Evolutionary conservation across 106 monocot genomes (phyloP), one percentile per base, ranked within the genome.

Genomic region (Allium sativum): DNA sequence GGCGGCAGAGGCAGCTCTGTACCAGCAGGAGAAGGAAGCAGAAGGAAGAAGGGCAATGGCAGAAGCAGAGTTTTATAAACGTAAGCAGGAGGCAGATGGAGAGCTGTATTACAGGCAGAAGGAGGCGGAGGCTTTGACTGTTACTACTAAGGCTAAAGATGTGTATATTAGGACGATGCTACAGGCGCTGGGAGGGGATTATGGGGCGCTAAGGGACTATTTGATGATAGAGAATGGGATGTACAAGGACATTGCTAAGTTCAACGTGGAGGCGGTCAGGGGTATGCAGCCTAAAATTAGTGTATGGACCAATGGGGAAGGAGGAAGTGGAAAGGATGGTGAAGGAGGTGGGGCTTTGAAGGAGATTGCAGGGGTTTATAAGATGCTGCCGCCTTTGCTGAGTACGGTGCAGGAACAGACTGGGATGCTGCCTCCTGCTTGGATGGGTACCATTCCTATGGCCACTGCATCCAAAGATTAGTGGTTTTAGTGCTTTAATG

Each of bases 321-420:
- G 53, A n/a, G 40, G 12, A 3, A 19, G 5, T 21, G 44, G 7
- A 14, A 56, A 4, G 2, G 55, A 44, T 0, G 76, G 44, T 0
- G 60, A 40, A 3, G 68, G 53, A 1, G 61, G 19, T 1, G 65
- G 56, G 10, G 90, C 86, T 4, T 83, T 86, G 91, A 81, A 83
- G 76, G 91, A 86, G 76, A 70, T 92, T 52, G 86, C 83, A 0
- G 91, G 90, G 20, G 64, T 86, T 6, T 92, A 92, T 57, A 61
- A 70, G 44, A 86, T 85, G 90, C 59, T 90, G 22, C 85, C 90
- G 22, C 85, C 90, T 9, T 59, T 90, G 77, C 71, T 90, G 52
- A 54, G 76, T 52, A 85, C 90, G 4, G 90, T 90, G 69, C 79
- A 84, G 10, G 89, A 89, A 61, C 89, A 89, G 67, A 85, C 81